These are phyloP conservation scores for Lachancea meyersii DNA, from an alignment of 805 yeast genomes.

Conservation along the genomic window DNA sequence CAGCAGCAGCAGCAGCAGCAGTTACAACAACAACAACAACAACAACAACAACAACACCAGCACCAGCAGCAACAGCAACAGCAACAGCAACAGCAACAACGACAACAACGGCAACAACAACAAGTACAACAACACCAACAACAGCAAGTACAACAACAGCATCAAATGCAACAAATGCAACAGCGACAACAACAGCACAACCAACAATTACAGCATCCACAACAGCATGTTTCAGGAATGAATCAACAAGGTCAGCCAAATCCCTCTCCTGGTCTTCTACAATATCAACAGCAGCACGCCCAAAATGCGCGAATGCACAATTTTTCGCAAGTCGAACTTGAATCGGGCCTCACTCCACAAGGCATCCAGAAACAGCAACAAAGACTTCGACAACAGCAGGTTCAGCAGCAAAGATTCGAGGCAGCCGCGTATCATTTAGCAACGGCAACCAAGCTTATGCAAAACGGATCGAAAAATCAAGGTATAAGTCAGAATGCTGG, in stretches of 20 bases:
- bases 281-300: constrained; percentile 1
- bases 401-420: constrained; percentile 32
- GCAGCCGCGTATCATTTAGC: constrained; percentile 31
- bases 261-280: constrained; percentile 5
- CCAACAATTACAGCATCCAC: constrained; percentile 1
- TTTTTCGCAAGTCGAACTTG: constrained; percentile 10
- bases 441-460: constrained; percentile 29
- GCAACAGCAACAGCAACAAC: too few species aligned
- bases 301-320: constrained; percentile 1
- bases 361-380: constrained; percentile 33
- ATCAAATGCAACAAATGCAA: background rate
- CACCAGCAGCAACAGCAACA: background rate
- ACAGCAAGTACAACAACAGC: constrained; percentile 2
- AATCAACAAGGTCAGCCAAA: constrained; percentile 1
- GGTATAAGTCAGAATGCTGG: background rate
- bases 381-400: constrained; percentile 31
- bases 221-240: background rate
- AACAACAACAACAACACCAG: constrained; percentile 3
- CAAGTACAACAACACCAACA: constrained; percentile 20
- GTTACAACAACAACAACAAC: constrained; percentile 2
- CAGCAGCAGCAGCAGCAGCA: constrained; percentile 2
- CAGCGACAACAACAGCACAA: constrained; percentile 3
- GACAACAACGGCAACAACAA: too few species aligned
- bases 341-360: constrained; percentile 29
- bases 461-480: constrained; percentile 12